phyloP scores from a whole-genome alignment of 1,139 yeast genomes.

The Lodderomyces theae region DNA sequence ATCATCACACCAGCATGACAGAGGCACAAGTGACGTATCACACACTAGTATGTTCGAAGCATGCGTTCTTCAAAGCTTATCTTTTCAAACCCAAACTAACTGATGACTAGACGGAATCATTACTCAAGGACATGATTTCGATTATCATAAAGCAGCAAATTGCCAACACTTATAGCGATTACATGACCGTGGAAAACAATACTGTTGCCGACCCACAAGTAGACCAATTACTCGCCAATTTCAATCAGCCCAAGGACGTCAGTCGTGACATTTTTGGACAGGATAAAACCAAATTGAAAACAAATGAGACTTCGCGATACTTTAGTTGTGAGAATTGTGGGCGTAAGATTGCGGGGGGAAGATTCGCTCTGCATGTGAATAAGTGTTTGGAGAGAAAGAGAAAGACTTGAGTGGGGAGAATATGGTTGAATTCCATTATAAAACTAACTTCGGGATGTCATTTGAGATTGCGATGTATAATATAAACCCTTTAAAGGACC shows the following conservation, averaged over 20 bases:
- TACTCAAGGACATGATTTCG: slow-evolving; percentile 34
- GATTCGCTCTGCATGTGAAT: slow-evolving; percentile 91
- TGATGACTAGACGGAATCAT: slow-evolving; percentile 25
- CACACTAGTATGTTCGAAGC: slow-evolving; percentile 5
- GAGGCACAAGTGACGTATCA: slow-evolving; percentile 3
- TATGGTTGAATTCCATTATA: no score
- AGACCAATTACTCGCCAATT: slow-evolving; percentile 10
- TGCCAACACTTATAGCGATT: slow-evolving; percentile 27
- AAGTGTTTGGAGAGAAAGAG: slow-evolving; percentile 63
- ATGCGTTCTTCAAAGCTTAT: not conserved
- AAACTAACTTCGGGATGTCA: no score
- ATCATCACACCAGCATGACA: not conserved
- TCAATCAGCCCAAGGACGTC: slow-evolving; percentile 12
- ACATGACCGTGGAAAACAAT: slow-evolving; percentile 22
- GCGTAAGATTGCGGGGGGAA: slow-evolving; percentile 81
- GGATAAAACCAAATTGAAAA: slow-evolving; percentile 39
- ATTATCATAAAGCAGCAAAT: slow-evolving; percentile 37
- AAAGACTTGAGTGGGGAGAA: slow-evolving; percentile 15
- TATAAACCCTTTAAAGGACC: no score
- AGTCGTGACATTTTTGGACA: slow-evolving; percentile 41
- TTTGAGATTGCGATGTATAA: no score
- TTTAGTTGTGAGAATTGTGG: slow-evolving; percentile 80
- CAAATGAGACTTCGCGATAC: slow-evolving; percentile 47
- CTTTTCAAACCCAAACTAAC: not conserved
- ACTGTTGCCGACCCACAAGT: slow-evolving; percentile 14